Conservation (phyloP, 306 rosid species). For the Clitoria ternatea region DNA sequence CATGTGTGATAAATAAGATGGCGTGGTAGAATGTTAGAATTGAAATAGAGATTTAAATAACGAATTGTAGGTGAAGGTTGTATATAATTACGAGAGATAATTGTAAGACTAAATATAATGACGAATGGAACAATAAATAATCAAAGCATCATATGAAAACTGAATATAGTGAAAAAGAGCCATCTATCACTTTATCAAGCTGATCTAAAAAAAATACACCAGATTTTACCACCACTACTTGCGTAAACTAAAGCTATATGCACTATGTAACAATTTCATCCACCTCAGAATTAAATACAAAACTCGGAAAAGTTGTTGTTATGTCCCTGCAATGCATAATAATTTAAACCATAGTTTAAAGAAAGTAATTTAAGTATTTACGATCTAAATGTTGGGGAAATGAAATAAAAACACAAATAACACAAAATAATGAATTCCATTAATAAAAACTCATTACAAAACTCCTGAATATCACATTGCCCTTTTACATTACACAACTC, state of each 20-base stretch:
- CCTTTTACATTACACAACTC: no score
- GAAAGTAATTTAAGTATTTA: neutral
- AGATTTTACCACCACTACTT: neutral
- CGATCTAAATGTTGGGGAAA: no score
- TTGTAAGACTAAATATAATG: no score
- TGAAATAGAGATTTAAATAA: no score
- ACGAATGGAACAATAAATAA: neutral
- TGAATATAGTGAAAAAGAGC: neutral
- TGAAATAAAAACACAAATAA: no score
- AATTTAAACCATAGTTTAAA: neutral
- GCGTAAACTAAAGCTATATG: neutral
- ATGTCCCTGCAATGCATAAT: conserved; percentile 60
- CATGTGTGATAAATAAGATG: no score
- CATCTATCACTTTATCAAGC: neutral
- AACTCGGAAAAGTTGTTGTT: conserved; percentile 80
- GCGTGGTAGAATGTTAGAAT: no score
- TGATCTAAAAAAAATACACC: neutral
- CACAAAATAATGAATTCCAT: no score
- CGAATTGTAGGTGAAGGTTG: no score
- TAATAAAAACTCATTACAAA: no score
- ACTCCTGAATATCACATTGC: no score
- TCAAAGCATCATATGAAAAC: neutral
- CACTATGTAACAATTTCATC: conserved; percentile 62
- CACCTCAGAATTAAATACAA: conserved; percentile 69
- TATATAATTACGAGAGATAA: no score